Evolutionary conservation across 306 rosid species (phyloP), one percentile per base, ranked within the genome.

Genomic region (Sophora flavescens): DNA sequence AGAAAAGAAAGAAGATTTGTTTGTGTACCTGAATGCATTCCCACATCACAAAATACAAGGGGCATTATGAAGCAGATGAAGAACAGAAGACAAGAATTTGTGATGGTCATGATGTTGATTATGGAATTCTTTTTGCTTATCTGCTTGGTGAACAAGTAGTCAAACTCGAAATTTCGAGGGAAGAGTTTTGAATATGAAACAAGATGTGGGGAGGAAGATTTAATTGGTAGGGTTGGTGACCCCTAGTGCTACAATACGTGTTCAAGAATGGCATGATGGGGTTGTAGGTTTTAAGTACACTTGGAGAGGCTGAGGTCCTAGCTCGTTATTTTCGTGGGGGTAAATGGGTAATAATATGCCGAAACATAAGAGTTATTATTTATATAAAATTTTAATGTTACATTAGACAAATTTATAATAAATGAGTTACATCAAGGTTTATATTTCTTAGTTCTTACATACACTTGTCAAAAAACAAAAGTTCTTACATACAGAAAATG

Each of bases 21-120:
- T 53, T 72, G 0, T 51, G 0, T 66, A 87, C 91, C 88, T 79
- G 87, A 78, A 80, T 59, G 87, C 51, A 60, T 36, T 80, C 60
- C 86, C 44, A 74, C 67, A 51, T 75, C 63, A 84, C 68, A 80
- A 54, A 72, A 76, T 17, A 63, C 61, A 54, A 71, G 51, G 50
- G 80, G 77, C 48, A 74, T 39, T 15, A 71, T 48, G 79, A 82
- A 57, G 77, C 69, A 82, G 36, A 84, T 72, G 85, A 85, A 68
- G 76, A 72, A 22, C 35, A 82, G n/a, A 80, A 68, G 78, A 81
- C 11, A 68, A 68, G 79, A 83, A 74, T 68, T 75, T 84, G 74
- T 82, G 81, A 72, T 75, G 51, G 44, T 76, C 68, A 74, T 73
- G 64, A 74, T 73, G 64, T 64, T 77, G 38, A 72, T 73, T n/a